Base-by-base conservation (phyloP, 148 eudicot species). In the Hydrangea macrophylla region DNA sequence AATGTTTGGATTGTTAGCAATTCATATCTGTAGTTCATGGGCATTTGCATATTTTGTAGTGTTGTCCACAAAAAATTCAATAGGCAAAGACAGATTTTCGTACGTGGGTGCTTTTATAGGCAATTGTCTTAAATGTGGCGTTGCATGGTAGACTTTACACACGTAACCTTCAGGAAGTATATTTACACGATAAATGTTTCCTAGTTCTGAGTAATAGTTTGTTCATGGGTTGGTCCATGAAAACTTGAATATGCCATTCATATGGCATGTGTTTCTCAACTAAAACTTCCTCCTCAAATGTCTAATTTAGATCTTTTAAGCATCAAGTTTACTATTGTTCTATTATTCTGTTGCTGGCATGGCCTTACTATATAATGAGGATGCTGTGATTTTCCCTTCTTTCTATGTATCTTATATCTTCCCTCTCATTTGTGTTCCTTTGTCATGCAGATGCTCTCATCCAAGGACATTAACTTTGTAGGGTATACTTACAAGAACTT, bases 401-500 rank as follows among this genome's bases (percentile, higher is more conserved):
- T n/a, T 23, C 28, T 32, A 20, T 63, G 28, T 48, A 18, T 6
- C 23, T 24, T 62, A 37, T 44, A 0, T 27, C 53, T 37, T 37
- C 24, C 25, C 64, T 69, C 24, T 50, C 18, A 60, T 56, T 36
- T 17, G 61, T 71, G 24, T 24, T 57, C 62, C 56, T 61, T 35
- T 65, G 32, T 68, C 60, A 35, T 79, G 67, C 90, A 90, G 92
- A 92, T 92, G 98, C 86, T 92, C 54, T 92, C 98, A 31, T 85
- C 96, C 57, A 92, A 92, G 81, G 96, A 92, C 79, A 80, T 92
- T 65, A 92, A 92, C 78, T 92, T 92, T 65, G 98, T 92, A 27
- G 98, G 98, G 53, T 92, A 92, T 78, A 92, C 98, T 5, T 92
- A 92, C 79, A 92, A 92, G 83, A 92, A 92, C 76, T 92, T 89